Evolutionary conservation across 192 early-diverging fungal species (phyloP).

Genomic region (Dissophora globulifera): DNA sequence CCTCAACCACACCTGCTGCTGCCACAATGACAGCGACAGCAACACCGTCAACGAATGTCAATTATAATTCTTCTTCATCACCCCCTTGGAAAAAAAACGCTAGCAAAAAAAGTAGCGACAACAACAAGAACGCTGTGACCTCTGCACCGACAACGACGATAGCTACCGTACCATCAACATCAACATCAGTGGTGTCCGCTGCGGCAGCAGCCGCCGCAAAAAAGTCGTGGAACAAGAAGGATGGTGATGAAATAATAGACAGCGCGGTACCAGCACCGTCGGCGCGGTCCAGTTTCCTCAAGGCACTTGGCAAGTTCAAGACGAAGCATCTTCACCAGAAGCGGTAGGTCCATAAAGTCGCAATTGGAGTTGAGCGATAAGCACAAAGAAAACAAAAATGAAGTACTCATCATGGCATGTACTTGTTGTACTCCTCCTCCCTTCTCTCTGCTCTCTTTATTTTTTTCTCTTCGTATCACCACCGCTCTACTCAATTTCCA

Average conservation of each 20-base stretch:
- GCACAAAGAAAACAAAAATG: too few relatives aligned
- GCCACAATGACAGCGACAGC: background rate
- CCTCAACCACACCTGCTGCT: background rate
- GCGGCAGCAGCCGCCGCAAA: background rate
- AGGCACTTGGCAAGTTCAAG: conserved; percentile 48
- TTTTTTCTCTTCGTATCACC: background rate
- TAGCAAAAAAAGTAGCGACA: conserved; percentile 3
- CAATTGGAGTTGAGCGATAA: too few relatives aligned
- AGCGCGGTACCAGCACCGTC: background rate
- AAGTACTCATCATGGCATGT: too few relatives aligned
- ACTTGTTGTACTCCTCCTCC: too few relatives aligned
- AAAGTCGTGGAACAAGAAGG: background rate
- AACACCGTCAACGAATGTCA: conserved; percentile 9
- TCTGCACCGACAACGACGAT: background rate
- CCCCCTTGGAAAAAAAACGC: conserved; percentile 4
- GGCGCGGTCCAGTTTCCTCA: conserved; percentile 30
- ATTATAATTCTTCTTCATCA: background rate
- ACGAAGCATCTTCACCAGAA: conserved; percentile 48
- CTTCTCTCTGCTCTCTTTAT: background rate
- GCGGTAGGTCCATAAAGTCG: too few relatives aligned
- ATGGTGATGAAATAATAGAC: conserved; percentile 1
- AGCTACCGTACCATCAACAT: background rate
- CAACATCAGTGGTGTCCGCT: background rate
- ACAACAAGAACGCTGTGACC: background rate
- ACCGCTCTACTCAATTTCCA: background rate